These are phyloP conservation scores for Mortierella claussenii DNA, from an alignment of 192 early-diverging fungal species.

Conservation along the genomic window DNA sequence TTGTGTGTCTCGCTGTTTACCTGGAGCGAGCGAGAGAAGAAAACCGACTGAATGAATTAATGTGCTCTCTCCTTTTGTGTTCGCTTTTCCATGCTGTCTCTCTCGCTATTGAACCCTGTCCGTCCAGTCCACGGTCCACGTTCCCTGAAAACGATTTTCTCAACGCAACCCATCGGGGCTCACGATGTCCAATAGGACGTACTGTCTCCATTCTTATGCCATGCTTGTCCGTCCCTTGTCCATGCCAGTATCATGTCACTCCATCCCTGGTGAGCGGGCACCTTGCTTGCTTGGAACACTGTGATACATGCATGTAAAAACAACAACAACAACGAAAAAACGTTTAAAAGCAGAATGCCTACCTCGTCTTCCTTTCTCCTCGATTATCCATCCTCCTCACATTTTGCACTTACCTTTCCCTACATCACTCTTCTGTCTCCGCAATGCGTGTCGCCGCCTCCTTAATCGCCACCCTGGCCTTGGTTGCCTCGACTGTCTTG, in stretches of 20 bases:
- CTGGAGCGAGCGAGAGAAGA: no score
- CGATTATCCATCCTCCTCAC: background rate
- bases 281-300: background rate
- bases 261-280: no score
- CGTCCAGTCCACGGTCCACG: slow-evolving; percentile 7
- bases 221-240: background rate
- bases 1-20: no score
- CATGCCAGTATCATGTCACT: background rate
- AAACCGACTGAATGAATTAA: no score
- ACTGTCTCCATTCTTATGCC: background rate
- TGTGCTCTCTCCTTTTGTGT: no score
- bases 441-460: slow-evolving; percentile 17
- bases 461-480: slow-evolving; percentile 22
- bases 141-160: slow-evolving; percentile 2
- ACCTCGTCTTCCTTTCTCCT: background rate
- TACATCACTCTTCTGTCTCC: background rate
- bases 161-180: background rate
- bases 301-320: background rate
- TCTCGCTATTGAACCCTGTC: no score
- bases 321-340: background rate
- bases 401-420: background rate
- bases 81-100: no score
- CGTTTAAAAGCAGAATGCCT: background rate
- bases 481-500: slow-evolving; percentile 33
- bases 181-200: background rate